phyloP scores from a whole-genome alignment of 116 monocot genomes.

The Zostera marina region DNA sequence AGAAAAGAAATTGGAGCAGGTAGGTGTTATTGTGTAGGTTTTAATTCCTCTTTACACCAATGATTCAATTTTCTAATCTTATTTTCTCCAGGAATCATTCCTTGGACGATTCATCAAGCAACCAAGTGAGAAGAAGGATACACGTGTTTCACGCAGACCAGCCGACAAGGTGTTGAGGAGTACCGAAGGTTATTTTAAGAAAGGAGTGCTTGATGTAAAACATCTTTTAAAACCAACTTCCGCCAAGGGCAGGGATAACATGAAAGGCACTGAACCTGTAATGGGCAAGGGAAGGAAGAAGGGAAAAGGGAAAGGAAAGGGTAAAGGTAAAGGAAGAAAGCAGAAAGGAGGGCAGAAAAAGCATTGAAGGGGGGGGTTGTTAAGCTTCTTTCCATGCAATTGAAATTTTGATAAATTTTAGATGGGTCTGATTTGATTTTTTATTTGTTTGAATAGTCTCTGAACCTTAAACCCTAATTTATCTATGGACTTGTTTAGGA shows the following conservation, averaged over 20 bases:
- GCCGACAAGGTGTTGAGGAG: conserved; percentile 30
- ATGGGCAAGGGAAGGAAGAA: conserved; percentile 16
- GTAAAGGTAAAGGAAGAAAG: conserved; percentile 8
- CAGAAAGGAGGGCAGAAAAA: not conserved
- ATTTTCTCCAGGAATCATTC: conserved; percentile 17
- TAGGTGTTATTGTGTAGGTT: conserved; percentile 5
- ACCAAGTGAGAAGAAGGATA: not conserved
- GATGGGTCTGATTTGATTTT: no score
- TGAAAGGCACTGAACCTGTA: not conserved
- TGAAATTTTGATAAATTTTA: no score
- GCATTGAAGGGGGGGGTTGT: no score
- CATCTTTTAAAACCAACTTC: conserved; percentile 22
- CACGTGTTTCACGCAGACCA: conserved; percentile 17
- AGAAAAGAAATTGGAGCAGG: conserved; percentile 35
- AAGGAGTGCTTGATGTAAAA: conserved; percentile 42
- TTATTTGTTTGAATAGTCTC: no score
- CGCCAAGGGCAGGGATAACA: conserved; percentile 8
- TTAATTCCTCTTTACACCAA: not conserved
- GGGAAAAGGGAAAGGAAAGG: conserved; percentile 16
- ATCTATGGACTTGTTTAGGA: no score
- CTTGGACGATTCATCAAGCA: conserved; percentile 32
- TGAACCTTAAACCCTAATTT: no score
- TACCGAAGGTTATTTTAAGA: conserved; percentile 32
- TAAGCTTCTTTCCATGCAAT: not conserved
- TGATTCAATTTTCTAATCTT: not conserved